Percentiles rank a stretch among this genome's conserved stretches.
phyloP scores from a whole-genome alignment of 208 protist genomes.

The Herpetomonas samuelpessoai region DNA sequence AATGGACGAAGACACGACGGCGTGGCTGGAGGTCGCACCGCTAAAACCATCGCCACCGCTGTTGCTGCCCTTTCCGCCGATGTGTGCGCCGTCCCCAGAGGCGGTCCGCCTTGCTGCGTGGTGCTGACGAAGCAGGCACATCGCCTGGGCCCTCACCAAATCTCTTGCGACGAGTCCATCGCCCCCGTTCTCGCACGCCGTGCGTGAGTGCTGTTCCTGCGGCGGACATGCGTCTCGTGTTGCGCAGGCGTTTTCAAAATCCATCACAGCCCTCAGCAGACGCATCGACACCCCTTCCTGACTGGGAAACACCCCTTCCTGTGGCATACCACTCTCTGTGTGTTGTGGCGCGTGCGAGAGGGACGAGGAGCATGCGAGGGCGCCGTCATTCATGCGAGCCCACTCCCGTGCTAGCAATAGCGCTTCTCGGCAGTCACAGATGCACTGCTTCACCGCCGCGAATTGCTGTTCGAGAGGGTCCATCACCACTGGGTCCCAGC shows the following conservation, averaged over 20 bases:
- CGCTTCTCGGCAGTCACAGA: conserved; percentile 37
- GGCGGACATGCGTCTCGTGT: neutral
- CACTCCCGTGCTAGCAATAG: conserved; percentile 48
- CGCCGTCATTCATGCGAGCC: neutral
- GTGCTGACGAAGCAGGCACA: neutral
- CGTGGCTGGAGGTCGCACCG: too few relatives aligned
- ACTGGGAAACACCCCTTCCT: neutral
- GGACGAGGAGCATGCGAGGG: neutral
- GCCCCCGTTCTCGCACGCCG: too few relatives aligned
- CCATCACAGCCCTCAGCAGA: conserved; percentile 7
- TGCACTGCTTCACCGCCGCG: conserved; percentile 43
- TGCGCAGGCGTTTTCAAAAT: neutral
- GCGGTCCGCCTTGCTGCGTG: too few relatives aligned
- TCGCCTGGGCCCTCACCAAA: neutral
- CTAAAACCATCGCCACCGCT: too few relatives aligned
- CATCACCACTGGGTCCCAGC: neutral
- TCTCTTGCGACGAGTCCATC: too few relatives aligned
- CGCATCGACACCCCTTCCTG: neutral
- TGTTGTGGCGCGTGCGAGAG: neutral
- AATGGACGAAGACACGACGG: too few relatives aligned
- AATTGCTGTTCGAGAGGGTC: conserved; percentile 8
- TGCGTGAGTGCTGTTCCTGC: conserved; percentile 1
- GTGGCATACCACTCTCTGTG: too few relatives aligned
- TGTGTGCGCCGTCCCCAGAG: too few relatives aligned
- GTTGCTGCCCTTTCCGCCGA: too few relatives aligned